These are phyloP conservation scores for Petasospora fabianii DNA, from an alignment of 1,139 yeast species.

Conservation along the genomic window DNA sequence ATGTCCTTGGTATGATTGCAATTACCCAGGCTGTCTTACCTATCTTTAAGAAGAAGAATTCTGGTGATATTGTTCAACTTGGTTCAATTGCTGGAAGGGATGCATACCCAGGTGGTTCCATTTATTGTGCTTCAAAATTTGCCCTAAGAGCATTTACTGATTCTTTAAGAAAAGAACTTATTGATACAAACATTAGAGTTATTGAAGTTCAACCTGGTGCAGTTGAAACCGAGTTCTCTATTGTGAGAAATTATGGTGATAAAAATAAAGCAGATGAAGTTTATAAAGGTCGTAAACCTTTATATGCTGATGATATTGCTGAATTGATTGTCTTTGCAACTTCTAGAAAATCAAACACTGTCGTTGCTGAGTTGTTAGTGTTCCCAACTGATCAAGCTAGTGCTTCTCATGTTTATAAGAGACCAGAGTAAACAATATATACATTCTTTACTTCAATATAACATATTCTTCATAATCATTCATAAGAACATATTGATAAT, in stretches of 20 bases:
- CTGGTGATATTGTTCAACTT: constrained; percentile 77
- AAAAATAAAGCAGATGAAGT: constrained; percentile 62
- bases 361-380: constrained; percentile 72
- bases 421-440: constrained; percentile 11
- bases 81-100: constrained; percentile 91
- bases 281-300: constrained; percentile 69
- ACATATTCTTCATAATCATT: neutral
- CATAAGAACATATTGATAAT: neutral
- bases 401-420: constrained; percentile 50
- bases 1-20: constrained; percentile 67
- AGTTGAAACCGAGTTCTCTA: constrained; percentile 83
- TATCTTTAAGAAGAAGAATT: constrained; percentile 47
- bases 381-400: constrained; percentile 81
- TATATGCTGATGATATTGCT: constrained; percentile 76
- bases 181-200: constrained; percentile 69
- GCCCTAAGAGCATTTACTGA: constrained; percentile 75
- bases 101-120: constrained; percentile 81
- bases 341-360: constrained; percentile 70
- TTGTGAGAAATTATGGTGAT: constrained; percentile 75
- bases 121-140: constrained; percentile 87
- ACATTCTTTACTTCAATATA: neutral
- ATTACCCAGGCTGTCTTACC: constrained; percentile 67
- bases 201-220: constrained; percentile 86
- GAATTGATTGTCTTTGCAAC: constrained; percentile 72
- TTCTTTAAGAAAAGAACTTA: constrained; percentile 73